Evolutionary conservation across 2,329 filamentous ascomycete genomes (phyloP).

Genomic region (Beauveria pseudobassiana): DNA sequence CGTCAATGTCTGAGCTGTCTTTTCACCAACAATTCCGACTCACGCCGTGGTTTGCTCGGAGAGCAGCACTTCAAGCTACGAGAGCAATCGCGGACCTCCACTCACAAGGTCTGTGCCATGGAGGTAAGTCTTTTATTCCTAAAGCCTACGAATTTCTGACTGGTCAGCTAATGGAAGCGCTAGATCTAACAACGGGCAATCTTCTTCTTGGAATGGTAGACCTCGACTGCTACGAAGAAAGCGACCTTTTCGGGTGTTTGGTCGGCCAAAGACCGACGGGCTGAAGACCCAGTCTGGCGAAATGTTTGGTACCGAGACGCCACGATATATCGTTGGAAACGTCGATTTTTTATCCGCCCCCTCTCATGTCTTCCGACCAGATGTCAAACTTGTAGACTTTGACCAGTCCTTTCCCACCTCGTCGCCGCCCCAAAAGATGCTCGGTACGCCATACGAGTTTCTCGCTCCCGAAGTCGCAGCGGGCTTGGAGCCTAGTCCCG

Average conservation of each 20-base stretch:
- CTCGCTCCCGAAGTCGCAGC: constrained; percentile 18
- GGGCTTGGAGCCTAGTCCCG: constrained; percentile 13
- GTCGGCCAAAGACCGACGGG: constrained; percentile 9
- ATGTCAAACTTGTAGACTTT: constrained; percentile 17
- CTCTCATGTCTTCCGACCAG: constrained; percentile 13
- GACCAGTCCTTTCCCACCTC: constrained; percentile 16
- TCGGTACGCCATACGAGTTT: constrained; percentile 11
- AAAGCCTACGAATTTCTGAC: neutral
- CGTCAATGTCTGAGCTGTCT: constrained; percentile 14
- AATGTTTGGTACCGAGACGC: constrained; percentile 14
- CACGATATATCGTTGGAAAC: constrained; percentile 18
- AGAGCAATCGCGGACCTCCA: constrained; percentile 17
- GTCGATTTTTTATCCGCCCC: constrained; percentile 16
- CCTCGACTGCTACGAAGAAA: constrained; percentile 6
- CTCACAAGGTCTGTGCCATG: constrained; percentile 19
- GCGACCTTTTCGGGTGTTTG: constrained; percentile 13
- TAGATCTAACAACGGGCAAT: constrained; percentile 17
- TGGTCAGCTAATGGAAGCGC: neutral
- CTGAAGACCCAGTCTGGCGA: constrained; percentile 15
- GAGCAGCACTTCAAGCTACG: constrained; percentile 12
- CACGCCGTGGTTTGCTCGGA: constrained; percentile 13
- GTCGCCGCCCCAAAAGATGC: constrained; percentile 14
- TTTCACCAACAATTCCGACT: constrained; percentile 12
- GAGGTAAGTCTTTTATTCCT: constrained; percentile 15
- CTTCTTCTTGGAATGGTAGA: constrained; percentile 15